Base-by-base conservation (phyloP, 139 green algal species). In the Chlamydomonas schloesseri region DNA sequence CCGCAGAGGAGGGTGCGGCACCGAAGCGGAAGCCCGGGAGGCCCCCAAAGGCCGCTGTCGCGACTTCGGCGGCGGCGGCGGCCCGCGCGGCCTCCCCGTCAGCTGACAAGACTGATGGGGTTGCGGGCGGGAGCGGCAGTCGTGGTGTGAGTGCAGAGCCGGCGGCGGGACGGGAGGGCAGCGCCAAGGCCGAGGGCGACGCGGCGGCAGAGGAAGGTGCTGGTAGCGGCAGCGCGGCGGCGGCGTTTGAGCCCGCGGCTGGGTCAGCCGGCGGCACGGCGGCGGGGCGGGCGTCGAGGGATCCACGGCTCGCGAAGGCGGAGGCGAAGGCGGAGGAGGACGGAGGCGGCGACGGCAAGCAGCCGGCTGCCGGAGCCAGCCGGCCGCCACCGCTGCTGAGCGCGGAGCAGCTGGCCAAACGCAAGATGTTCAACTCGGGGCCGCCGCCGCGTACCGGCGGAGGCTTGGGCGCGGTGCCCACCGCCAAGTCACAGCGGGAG, bases 391-490 rank as follows among this genome's bases (percentile, higher is more conserved):
- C 78, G 36, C n/a, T 84, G 29, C 64, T 84, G 11, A 84, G 5
- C 13, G 46, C 64, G 46, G 78, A 84, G 78, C 78, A 84, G 78
- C 42, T 84, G 42, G 78, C 78, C 28, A 84, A 84, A 13, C 78
- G 78, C 42, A 84, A 84, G 78, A 65, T 84, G 46, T 14, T 65
- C 20, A 37, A 20, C 13, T 2, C 31, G 11, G 26, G 2, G 57
- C n/a, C 73, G 18, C 36, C 6, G 60, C 76, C 58, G 4, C 58
- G 24, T 1, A 24, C 58, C 2, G 17, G 23, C 0, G 76, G 75
- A 73, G 84, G 97, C 2, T 94, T 98, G 42, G 95, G 97, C 68
- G 57, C 89, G 36, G 83, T 98, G 46, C 78, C 96, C 69, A 83
- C 46, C 18, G 89, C 87, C 36, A 91, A 90, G 68, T 85, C 81